These are phyloP conservation scores for Chaetomium tenue DNA, from an alignment of 495 filamentous ascomycete genomes.

Conservation along the genomic window DNA sequence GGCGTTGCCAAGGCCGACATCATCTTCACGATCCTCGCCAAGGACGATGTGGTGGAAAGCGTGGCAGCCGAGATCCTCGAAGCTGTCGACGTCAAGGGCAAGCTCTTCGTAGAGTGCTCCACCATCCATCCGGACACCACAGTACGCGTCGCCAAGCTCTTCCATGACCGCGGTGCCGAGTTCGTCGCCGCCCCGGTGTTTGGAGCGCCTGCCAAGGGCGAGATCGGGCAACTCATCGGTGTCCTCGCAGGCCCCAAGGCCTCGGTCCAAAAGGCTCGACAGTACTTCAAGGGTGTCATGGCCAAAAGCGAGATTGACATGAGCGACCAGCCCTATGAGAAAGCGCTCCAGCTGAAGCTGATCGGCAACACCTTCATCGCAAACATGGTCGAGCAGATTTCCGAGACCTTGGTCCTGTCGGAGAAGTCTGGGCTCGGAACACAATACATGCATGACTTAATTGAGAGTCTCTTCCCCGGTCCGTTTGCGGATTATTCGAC, in stretches of 20 bases:
- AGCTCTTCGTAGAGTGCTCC: constrained; percentile 80
- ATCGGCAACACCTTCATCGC: constrained; percentile 86
- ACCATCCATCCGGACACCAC: constrained; percentile 87
- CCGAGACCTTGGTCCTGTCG: constrained; percentile 72
- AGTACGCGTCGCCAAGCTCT: constrained; percentile 55
- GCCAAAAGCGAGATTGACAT: constrained; percentile 69
- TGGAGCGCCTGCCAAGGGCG: constrained; percentile 76
- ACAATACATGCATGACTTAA: constrained; percentile 64
- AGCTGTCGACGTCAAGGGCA: constrained; percentile 56
- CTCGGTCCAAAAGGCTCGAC: constrained; percentile 61
- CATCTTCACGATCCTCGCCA: constrained; percentile 80
- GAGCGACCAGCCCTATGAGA: constrained; percentile 56
- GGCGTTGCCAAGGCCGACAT: constrained; percentile 69
- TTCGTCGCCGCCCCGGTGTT: constrained; percentile 84
- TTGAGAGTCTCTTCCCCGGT: constrained; percentile 64
- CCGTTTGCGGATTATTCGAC: constrained; percentile 68
- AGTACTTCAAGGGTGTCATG: constrained; percentile 78
- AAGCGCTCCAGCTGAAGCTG: constrained; percentile 68
- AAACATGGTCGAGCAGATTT: constrained; percentile 74
- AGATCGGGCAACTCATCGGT: constrained; percentile 69
- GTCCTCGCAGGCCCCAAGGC: constrained; percentile 68
- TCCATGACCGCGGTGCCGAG: constrained; percentile 58
- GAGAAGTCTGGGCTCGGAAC: constrained; percentile 77
- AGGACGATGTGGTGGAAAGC: constrained; percentile 66
- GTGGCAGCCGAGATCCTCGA: constrained; percentile 56